Evolutionary conservation across 192 early-diverging fungal species (phyloP), one percentile per base, ranked within the genome.

Genomic region (Backusella tarrabulga): DNA sequence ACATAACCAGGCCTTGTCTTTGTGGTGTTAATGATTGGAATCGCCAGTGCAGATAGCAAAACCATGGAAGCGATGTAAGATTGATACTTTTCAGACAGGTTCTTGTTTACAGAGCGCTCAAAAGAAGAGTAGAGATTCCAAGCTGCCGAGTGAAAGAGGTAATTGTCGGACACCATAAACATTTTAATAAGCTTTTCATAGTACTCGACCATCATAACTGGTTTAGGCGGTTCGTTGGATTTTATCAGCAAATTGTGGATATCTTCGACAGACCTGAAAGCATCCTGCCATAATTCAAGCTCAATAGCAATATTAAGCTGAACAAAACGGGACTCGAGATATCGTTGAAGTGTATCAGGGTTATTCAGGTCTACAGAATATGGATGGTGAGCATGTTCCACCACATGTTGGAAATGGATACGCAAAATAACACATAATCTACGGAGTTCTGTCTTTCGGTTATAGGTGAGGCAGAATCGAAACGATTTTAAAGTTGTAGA

Each of bases 201-300:
- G 85, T 99, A 99, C 90, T 96, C 96, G 73, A 96, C 95, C 92
- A 98, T 93, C 88, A 97, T 97, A 82, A 88, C 87, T 12, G 94
- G 89, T 88, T 98, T 96, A 81, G 96, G 94, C 44, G 94, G 91
- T 73, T 93, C 92, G 88, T 98, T 97, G 76, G 89, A 92, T 84
- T 89, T 90, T 52, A 95, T 90, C 73, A 99, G 86, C 72, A 99
- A 86, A 80, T 92, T 92, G 88, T 97, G 92, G 72, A 99, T 97
- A 86, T 99, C 98, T 89, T 99, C 97, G 66, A 98, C 90, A 36
- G 94, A 95, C 72, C 92, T 89, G 90, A 95, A 99, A 46, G 93
- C 96, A 87, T 99, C 98, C 86, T 99, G 97, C 97, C 97, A 99
- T 81, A 97, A 88, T 86, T 99, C 97, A 83, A 99, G 87, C 81